Evolutionary conservation across 2,329 filamentous ascomycete species (phyloP), one percentile per base, ranked within the genome.

Genomic region (Paracoccidioides lutzii): DNA sequence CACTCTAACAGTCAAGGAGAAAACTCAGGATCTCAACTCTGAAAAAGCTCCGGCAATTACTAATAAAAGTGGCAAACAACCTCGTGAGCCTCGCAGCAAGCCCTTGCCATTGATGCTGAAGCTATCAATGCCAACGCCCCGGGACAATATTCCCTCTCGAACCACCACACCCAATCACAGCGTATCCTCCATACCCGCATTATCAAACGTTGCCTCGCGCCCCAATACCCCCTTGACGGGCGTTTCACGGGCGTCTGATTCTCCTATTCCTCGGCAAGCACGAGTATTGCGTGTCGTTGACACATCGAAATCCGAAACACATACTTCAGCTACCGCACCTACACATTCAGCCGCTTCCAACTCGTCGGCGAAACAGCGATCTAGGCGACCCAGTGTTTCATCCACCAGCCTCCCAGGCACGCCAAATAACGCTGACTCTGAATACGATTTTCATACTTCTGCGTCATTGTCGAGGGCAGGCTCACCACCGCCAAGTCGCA

Each of bases 391-490:
- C 40, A 74, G 70, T 57, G 68, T 83, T 10, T 78, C 80, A 6
- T 82, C 81, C 0, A 70, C 77, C 52, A 80, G 81, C 59, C 69
- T 73, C n/a, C 80, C 82, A 12, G 80, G 78, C 14, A 84, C 81
- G 1, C 81, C 82, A 10, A 81, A 76, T 54, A 80, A 83, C 53
- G 65, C 78, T 7, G 71, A 80, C 10, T 83, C 79, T 12, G 82
- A 85, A 60, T 79, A 74, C 53, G 76, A 80, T 54, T 78, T 77
- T 1, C 71, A 81, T 57, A 78, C 79, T 1, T 82, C 81, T 1
- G 74, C 79, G 1, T 82, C 81, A 3, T 70, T 77, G 14, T 84
- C 82, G 8, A 76, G 81, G 40, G 77, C 81, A 22, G 82, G 75
- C 62, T 83, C 81, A 1, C 81, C 81, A 37, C 72, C 71, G 33